phyloP scores from a whole-genome alignment of 345 rosid genomes.

The Eucalyptus cloeziana region DNA sequence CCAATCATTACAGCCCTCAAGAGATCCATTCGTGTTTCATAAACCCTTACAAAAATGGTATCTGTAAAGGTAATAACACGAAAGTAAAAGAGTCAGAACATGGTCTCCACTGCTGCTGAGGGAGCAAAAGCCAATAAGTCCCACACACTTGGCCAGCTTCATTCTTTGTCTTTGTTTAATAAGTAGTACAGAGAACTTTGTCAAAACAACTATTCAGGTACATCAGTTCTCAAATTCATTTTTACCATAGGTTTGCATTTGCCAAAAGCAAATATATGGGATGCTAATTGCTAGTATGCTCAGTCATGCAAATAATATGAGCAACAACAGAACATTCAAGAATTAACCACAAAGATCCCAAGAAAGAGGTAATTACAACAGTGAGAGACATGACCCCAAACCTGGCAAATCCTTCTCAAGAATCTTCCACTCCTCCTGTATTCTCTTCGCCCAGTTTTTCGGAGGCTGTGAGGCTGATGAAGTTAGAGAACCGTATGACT shows the following conservation, averaged over 20 bases:
- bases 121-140: neutral
- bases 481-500: neutral
- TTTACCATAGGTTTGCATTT: neutral
- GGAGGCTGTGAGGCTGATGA: conserved; percentile 28
- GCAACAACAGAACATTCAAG: neutral
- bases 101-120: neutral
- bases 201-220: neutral
- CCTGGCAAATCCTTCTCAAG: conserved; percentile 91
- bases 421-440: conserved; percentile 85
- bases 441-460: conserved; percentile 59
- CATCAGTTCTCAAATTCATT: neutral
- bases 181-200: neutral
- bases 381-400: neutral
- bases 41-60: conserved; percentile 77
- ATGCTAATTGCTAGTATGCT: neutral
- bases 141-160: neutral
- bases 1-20: conserved; percentile 89
- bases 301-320: neutral
- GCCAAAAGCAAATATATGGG: neutral
- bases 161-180: neutral
- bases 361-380: neutral
- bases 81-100: neutral
- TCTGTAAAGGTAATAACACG: conserved; percentile 25
- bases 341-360: neutral
- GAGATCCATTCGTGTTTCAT: conserved; percentile 90